Evolutionary conservation across 352 stramenopile species (phyloP).

Genomic region (Lagenidium sp.): DNA sequence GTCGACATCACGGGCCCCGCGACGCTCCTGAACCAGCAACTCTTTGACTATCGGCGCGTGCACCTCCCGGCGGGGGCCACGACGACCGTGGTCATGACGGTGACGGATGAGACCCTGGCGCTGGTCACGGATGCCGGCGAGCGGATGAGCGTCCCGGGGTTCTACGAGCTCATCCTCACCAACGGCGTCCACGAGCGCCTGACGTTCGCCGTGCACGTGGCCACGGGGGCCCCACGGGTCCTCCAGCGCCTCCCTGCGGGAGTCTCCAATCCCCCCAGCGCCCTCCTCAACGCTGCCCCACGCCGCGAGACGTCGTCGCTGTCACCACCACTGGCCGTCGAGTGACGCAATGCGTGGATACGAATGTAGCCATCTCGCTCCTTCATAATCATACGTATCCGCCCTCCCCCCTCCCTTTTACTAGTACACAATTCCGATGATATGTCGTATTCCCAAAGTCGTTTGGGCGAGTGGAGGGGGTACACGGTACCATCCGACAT

Average conservation of each 20-base stretch:
- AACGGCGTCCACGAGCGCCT: slow-evolving; percentile 63
- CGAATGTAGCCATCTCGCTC: too few species aligned
- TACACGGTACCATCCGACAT: too few species aligned
- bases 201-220: slow-evolving; percentile 56
- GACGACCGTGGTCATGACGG: slow-evolving; percentile 26
- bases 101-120: slow-evolving; percentile 36
- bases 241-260: slow-evolving; percentile 25
- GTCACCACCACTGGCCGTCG: too few species aligned
- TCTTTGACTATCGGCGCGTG: slow-evolving; percentile 64
- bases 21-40: slow-evolving; percentile 62
- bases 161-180: slow-evolving; percentile 67
- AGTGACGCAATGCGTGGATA: too few species aligned
- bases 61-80: slow-evolving; percentile 26
- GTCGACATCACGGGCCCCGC: slow-evolving; percentile 44
- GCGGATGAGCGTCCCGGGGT: slow-evolving; percentile 42
- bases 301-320: too few species aligned
- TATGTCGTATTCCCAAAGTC: too few species aligned
- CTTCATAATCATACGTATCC: too few species aligned
- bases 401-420: too few species aligned
- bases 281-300: too few species aligned
- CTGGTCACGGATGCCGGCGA: slow-evolving; percentile 52
- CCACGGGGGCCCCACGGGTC: slow-evolving; percentile 24
- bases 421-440: too few species aligned
- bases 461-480: too few species aligned
- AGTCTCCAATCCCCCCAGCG: not conserved